These are phyloP conservation scores for Microdochium nivale DNA, from an alignment of 2,329 filamentous ascomycete species.

Conservation along the genomic window DNA sequence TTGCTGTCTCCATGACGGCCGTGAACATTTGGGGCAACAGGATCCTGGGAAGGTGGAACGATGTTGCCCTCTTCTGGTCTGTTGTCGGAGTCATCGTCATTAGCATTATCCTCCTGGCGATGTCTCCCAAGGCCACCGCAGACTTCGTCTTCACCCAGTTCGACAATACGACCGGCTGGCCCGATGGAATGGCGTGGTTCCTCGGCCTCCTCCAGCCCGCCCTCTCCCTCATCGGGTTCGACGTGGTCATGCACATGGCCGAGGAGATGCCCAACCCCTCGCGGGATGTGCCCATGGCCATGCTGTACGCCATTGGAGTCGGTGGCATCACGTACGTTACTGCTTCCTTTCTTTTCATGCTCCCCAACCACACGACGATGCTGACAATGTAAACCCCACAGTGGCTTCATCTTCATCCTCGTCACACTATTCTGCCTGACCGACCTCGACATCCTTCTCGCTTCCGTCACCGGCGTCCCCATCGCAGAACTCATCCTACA, in stretches of 20 bases:
- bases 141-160: conserved; percentile 34
- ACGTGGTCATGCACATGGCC: conserved; percentile 34
- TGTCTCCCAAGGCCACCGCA: conserved; percentile 28
- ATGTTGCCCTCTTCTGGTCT: conserved; percentile 32
- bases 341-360: neutral
- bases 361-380: neutral
- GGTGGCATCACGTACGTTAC: conserved; percentile 30
- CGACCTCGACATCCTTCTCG: conserved; percentile 24
- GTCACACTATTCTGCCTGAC: conserved; percentile 32
- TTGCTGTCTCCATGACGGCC: conserved; percentile 24
- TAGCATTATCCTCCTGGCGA: conserved; percentile 31
- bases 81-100: conserved; percentile 31
- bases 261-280: conserved; percentile 35
- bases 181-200: conserved; percentile 36
- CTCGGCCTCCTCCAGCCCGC: conserved; percentile 33
- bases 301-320: conserved; percentile 32
- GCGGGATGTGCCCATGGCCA: conserved; percentile 30
- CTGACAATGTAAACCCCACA: conserved; percentile 6
- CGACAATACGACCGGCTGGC: conserved; percentile 35
- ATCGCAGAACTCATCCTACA: conserved; percentile 36
- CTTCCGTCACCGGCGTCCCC: conserved; percentile 31
- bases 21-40: conserved; percentile 32
- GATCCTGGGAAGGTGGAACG: conserved; percentile 31
- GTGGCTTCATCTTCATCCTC: conserved; percentile 26
- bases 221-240: conserved; percentile 30